phyloP scores from a whole-genome alignment of 2,329 filamentous ascomycete species.

The Monilinia fructicola region DNA sequence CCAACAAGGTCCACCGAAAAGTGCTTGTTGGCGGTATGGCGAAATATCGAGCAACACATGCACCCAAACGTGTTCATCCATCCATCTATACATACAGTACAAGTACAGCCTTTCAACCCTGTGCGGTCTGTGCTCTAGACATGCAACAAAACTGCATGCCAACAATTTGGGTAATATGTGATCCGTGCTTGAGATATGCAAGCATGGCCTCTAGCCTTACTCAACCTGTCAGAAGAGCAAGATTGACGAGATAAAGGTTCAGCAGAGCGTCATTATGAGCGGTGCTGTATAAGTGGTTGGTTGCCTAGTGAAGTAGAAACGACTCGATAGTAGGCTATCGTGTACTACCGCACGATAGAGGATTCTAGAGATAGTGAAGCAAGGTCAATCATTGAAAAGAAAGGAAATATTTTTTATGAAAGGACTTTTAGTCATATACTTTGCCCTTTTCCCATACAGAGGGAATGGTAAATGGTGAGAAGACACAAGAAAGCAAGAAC shows the following conservation, averaged over 20 bases:
- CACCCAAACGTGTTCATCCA: neutral
- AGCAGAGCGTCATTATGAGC: neutral
- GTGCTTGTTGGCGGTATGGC: neutral
- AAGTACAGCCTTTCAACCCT: neutral
- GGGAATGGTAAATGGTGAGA: neutral
- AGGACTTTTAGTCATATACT: too few species aligned
- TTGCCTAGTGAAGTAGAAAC: neutral
- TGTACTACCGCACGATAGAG: neutral
- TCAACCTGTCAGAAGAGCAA: neutral
- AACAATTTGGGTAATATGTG: constrained; percentile 13
- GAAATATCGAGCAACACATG: too few species aligned
- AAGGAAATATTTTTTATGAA: neutral
- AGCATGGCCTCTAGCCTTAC: neutral
- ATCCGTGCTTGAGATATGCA: constrained; percentile 17
- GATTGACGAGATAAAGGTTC: neutral
- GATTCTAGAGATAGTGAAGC: neutral
- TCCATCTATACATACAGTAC: too few species aligned
- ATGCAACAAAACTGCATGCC: constrained; percentile 19
- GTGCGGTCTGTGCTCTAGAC: constrained; percentile 8
- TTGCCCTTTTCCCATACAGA: neutral
- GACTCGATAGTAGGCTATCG: too few species aligned
- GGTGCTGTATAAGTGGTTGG: neutral
- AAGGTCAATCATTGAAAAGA: neutral
- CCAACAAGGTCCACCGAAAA: neutral
- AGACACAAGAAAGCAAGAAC: neutral